Conservation (phyloP, 441 rosid species). For the Rhodomyrtus psidioides region DNA sequence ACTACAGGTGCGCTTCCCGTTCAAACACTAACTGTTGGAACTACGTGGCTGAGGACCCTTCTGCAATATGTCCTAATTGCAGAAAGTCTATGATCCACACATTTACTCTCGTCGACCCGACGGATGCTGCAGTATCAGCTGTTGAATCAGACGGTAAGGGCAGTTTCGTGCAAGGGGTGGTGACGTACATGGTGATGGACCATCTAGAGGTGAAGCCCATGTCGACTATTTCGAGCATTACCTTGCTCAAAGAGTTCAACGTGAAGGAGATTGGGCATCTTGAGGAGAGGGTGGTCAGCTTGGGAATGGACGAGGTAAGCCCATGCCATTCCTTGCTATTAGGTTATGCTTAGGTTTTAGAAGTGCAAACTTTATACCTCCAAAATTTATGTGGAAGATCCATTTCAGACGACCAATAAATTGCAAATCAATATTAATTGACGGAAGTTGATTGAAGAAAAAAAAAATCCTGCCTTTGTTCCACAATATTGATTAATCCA, state of each 20-base stretch:
- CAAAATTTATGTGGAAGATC: too few species aligned
- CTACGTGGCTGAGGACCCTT: neutral
- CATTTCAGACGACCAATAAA: too few species aligned
- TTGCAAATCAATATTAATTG: too few species aligned
- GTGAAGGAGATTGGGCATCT: neutral
- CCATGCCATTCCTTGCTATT: neutral
- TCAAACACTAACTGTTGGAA: too few species aligned
- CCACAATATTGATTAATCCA: neutral
- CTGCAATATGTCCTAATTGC: neutral
- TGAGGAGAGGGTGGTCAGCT: neutral
- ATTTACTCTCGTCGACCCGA: neutral
- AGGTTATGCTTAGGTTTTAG: too few species aligned
- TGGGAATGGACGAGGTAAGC: constrained; percentile 4
- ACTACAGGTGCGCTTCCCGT: neutral
- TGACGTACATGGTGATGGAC: constrained; percentile 14
- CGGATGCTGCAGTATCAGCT: neutral
- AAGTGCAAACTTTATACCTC: neutral
- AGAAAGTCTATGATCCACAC: neutral
- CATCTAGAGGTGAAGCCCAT: neutral
- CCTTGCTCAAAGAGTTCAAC: neutral
- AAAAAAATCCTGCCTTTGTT: neutral
- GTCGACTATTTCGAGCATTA: neutral
- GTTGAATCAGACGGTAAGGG: neutral
- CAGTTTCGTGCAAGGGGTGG: constrained; percentile 10
- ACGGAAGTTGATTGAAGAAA: neutral